Evolutionary conservation across 2,329 filamentous ascomycete genomes (phyloP), one percentile per base, ranked within the genome.

Genomic region (Bipolaris zeicola): DNA sequence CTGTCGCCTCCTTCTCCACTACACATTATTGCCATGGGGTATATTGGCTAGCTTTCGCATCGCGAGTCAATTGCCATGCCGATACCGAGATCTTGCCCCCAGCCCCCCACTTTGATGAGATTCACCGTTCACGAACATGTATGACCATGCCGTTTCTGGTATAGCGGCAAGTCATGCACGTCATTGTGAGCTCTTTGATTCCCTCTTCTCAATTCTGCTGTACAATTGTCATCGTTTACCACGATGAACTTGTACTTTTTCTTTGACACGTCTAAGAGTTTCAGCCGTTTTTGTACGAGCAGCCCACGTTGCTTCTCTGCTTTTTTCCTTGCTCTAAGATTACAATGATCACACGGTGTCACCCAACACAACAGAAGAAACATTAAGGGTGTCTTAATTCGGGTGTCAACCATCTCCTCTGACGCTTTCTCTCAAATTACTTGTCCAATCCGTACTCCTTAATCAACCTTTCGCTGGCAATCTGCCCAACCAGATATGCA

Each of bases 401-500:
- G 2, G 16, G n/a, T 14, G 18, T 44, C 26, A 20, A 18, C 10
- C 13, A 22, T 18, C 26, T 45, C 42, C 18, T 20, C 2, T 14
- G 28, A 1, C 5, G 14, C 10, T 14, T n/a, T 20, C 28, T 33
- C 28, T 5, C 4, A 48, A 38, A 14, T 2, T 7, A n/a, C 33
- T 14, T 11, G 26, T 59, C 55, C 37, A 75, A 52, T 20, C 58
- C 45, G 48, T 75, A 74, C 54, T 75, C 71, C 28, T 46, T 57
- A 26, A 72, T 65, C 45, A 76, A 47, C 60, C 62, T 71, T 44
- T 74, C 71, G n/a, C 70, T 68, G 13, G 71, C 71, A 56, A 70
- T 70, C 60, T 74, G 66, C 11, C 71, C 72, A 14, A 75, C 57
- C 31, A 76, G 48, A 63, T 76, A 76, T 8, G 72, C 72, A 24